Evolutionary conservation across 257 asterid genomes (phyloP).

Genomic region (Euphrasia confusa): DNA sequence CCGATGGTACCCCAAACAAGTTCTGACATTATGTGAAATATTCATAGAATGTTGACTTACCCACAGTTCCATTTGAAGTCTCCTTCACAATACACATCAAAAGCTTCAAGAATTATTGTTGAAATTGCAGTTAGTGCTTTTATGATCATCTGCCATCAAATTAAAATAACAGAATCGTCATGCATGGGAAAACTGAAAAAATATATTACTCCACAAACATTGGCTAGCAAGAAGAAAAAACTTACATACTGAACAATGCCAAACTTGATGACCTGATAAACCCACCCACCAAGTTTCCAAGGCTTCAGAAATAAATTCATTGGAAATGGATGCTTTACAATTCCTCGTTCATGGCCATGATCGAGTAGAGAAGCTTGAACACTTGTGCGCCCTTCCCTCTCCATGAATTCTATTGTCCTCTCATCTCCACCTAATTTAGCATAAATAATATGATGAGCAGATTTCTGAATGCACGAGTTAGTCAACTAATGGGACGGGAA

Average conservation of each 20-base stretch:
- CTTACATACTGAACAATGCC: constrained; percentile 98
- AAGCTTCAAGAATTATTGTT: constrained; percentile 92
- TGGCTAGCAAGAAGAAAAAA: constrained; percentile 27
- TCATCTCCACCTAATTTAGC: constrained; percentile 78
- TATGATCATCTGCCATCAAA: constrained; percentile 80
- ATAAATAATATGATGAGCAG: constrained; percentile 15
- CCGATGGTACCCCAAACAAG: constrained; percentile 35
- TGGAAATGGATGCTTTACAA: constrained; percentile 83
- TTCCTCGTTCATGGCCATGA: constrained; percentile 76
- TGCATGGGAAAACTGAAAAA: constrained; percentile 21
- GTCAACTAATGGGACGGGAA: constrained; percentile 19
- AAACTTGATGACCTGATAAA: constrained; percentile 89
- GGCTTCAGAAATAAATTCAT: constrained; percentile 75
- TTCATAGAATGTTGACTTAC: constrained; percentile 28
- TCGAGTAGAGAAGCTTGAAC: constrained; percentile 66
- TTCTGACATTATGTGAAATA: no score
- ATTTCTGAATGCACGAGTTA: constrained; percentile 4
- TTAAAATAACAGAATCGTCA: constrained; percentile 18
- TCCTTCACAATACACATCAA: constrained; percentile 94
- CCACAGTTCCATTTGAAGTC: constrained; percentile 95
- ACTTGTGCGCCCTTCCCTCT: constrained; percentile 87
- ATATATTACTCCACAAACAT: constrained; percentile 5
- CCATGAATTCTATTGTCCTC: constrained; percentile 78
- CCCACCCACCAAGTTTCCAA: constrained; percentile 90
- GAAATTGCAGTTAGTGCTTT: constrained; percentile 79